A percentile compares a stretch with the other conserved stretches of the same genome.
These are phyloP conservation scores for Acer negundo DNA, from an alignment of 345 rosid genomes.

Conservation along the genomic window DNA sequence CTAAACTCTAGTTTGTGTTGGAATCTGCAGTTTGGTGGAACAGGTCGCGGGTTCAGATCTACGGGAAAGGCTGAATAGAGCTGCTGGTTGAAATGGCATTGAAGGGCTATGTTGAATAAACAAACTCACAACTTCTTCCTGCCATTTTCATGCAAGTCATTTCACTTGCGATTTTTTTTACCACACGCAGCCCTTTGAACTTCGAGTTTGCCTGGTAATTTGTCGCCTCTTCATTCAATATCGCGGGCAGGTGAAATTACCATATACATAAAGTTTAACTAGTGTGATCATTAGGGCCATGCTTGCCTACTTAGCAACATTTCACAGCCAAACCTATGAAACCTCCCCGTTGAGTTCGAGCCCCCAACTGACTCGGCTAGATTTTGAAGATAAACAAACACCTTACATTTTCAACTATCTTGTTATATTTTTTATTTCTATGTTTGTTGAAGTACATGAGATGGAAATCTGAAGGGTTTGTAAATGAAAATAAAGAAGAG, in stretches of 20 bases:
- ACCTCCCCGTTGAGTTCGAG: not conserved
- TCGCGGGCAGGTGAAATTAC: slow-evolving; percentile 31
- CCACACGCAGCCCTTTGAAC: slow-evolving; percentile 12
- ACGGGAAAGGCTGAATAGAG: slow-evolving; percentile 30
- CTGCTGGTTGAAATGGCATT: slow-evolving; percentile 31
- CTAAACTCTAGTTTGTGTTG: not conserved
- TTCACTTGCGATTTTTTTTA: slow-evolving; percentile 10
- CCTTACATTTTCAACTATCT: not conserved
- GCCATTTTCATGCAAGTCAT: slow-evolving; percentile 17
- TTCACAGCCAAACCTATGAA: not conserved
- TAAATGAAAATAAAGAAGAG: not conserved
- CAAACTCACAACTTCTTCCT: not conserved
- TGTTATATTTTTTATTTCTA: not conserved
- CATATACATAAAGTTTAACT: slow-evolving; percentile 11
- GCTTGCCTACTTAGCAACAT: slow-evolving; percentile 36
- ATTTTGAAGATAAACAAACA: not conserved
- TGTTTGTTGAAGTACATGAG: not conserved
- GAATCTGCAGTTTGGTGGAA: slow-evolving; percentile 47
- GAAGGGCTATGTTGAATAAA: slow-evolving; percentile 1
- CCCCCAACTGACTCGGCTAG: not conserved
- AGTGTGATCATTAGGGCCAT: slow-evolving; percentile 3
- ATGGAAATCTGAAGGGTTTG: not conserved
- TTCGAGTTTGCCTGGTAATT: slow-evolving; percentile 26
- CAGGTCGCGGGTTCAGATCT: slow-evolving; percentile 50
- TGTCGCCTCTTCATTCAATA: slow-evolving; percentile 25